Conservation (phyloP, 805 yeast species). For the Kodamaea hsintzibuensis region DNA sequence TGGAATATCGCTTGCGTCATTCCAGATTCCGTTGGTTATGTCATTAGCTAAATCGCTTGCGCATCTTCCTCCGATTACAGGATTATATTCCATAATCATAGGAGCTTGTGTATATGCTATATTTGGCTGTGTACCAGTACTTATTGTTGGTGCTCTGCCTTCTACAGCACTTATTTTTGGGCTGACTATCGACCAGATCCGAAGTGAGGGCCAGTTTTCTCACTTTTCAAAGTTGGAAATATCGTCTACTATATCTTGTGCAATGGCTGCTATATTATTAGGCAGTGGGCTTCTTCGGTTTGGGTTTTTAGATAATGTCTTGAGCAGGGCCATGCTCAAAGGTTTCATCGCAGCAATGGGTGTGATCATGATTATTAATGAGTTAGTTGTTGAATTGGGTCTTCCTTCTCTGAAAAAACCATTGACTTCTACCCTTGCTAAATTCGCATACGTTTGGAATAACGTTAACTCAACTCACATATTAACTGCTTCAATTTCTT, state of each 20-base stretch:
- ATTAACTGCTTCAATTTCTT: conserved; percentile 20
- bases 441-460: conserved; percentile 16
- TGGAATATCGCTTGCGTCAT: conserved; percentile 33
- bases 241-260: conserved; percentile 19
- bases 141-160: conserved; percentile 92
- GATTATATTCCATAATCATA: conserved; percentile 71
- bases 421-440: conserved; percentile 24
- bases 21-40: conserved; percentile 49
- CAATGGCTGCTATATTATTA: conserved; percentile 20
- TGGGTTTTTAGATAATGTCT: conserved; percentile 80
- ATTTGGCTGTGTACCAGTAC: conserved; percentile 82
- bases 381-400: conserved; percentile 51
- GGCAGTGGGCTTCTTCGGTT: conserved; percentile 57
- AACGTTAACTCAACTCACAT: conserved; percentile 15
- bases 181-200: conserved; percentile 56
- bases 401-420: conserved; percentile 22
- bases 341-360: conserved; percentile 91
- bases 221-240: conserved; percentile 35
- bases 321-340: conserved; percentile 72
- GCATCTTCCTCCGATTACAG: conserved; percentile 78
- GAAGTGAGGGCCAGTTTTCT: conserved; percentile 38
- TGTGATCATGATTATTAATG: conserved; percentile 65
- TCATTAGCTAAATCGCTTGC: conserved; percentile 83
- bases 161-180: conserved; percentile 84
- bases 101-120: conserved; percentile 79